phyloP scores from a whole-genome alignment of 805 yeast genomes.

The Wickerhamomyces alni region DNA sequence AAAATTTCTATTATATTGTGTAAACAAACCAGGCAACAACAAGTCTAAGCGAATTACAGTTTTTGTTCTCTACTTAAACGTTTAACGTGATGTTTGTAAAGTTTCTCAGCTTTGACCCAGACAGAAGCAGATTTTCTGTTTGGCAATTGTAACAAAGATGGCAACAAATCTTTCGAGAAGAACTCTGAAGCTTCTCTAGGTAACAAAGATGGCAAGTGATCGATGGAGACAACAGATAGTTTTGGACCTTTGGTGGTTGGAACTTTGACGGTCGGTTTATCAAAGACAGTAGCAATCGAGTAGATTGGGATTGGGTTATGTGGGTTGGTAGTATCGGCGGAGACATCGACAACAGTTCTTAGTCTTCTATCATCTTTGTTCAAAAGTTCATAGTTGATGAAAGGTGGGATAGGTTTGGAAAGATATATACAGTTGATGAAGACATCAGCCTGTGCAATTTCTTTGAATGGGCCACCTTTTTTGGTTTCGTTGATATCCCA shows the following conservation, averaged over 20 bases:
- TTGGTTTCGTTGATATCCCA: slow-evolving; percentile 99
- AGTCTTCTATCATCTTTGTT: slow-evolving; percentile 66
- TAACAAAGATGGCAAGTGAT: slow-evolving; percentile 89
- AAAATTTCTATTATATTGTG: no score
- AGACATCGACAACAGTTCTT: slow-evolving; percentile 92
- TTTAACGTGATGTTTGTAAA: slow-evolving; percentile 80
- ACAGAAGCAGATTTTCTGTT: slow-evolving; percentile 79
- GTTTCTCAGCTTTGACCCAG: slow-evolving; percentile 83
- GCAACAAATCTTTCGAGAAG: slow-evolving; percentile 81
- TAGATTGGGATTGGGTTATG: slow-evolving; percentile 97
- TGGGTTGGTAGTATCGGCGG: slow-evolving; percentile 98
- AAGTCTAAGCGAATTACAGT: slow-evolving; percentile 19
- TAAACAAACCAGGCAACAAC: not conserved
- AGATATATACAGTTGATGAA: slow-evolving; percentile 95
- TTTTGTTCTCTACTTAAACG: slow-evolving; percentile 51
- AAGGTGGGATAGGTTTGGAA: slow-evolving; percentile 91
- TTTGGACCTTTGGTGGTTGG: slow-evolving; percentile 76
- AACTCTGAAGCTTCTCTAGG: slow-evolving; percentile 98
- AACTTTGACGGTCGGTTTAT: slow-evolving; percentile 84
- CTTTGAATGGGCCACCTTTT: slow-evolving; percentile 94
- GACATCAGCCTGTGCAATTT: slow-evolving; percentile 80
- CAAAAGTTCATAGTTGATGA: slow-evolving; percentile 63
- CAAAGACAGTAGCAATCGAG: slow-evolving; percentile 81
- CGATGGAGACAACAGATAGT: slow-evolving; percentile 88
- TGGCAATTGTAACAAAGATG: slow-evolving; percentile 81